Base-by-base conservation (phyloP, 352 stramenopile species). In the Pythium phragmitis region DNA sequence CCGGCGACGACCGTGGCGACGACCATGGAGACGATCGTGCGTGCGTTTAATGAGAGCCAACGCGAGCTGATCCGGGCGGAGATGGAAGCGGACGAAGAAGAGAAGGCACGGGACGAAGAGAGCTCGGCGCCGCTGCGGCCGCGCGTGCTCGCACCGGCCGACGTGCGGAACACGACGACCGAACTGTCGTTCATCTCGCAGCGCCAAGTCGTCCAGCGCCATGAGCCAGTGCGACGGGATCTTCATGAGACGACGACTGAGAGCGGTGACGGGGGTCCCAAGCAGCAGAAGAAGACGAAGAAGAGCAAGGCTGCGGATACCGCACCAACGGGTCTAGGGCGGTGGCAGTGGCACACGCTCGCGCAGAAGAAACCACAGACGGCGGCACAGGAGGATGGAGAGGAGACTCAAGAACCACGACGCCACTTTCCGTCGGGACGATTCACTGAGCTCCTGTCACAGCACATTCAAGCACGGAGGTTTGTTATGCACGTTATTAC, bases 121-220 rank as follows among this genome's bases (percentile, higher is more conserved):
- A 46, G 62, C 69, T 14, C 55, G 69, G 57, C 73, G 56, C 36
- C n/a, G 14, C 71, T 79, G 39, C 73, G 76, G 23, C 41, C 26
- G 34, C 34, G 45, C 16, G 56, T 61, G 23, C 41, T 70, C 3
- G 57, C 47, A 7, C 34, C 49, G 2, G 77, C 75, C 26, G 77
- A 76, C 17, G 60, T 89, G 7, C 70, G 81, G 16, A 70, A 85
- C 39, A 85, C 81, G 7, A 87, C 85, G 16, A 85, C 81, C 0
- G 85, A 94, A 57, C 54, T 94, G 34, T 85, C 75, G 13, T 88
- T 86, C 50, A 81, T 94, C 45, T 92, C 85, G 1, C 85, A 94
- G 57, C 76, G 82, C 8, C 85, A 92, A 63, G 85, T 94, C 4
- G 80, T 94, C 19, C 79, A 91, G 57, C 80, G 83, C 4, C 79